A percentile compares a stretch with the other conserved stretches of the same genome.
Evolutionary conservation across 345 rosid species (phyloP).

Genomic region (Conringia planisiliqua): DNA sequence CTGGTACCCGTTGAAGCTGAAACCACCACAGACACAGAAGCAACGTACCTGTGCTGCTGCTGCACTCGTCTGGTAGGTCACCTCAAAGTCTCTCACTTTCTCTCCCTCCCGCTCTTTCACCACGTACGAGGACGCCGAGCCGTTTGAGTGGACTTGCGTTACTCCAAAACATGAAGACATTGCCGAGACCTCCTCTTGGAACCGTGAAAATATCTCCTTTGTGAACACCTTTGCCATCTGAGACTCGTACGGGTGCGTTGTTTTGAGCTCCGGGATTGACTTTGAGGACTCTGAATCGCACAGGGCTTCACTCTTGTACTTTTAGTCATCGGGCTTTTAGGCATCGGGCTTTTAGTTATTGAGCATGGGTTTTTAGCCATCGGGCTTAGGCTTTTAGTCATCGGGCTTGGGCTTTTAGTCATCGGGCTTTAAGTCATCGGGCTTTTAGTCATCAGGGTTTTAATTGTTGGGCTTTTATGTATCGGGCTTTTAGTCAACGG

Average conservation of each 20-base stretch:
- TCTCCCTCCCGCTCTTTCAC: constrained; percentile 62
- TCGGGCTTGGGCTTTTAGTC: too few relatives aligned
- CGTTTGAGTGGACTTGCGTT: constrained; percentile 51
- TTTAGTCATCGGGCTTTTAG: too few relatives aligned
- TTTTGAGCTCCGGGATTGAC: constrained; percentile 47
- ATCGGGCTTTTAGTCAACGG: too few relatives aligned
- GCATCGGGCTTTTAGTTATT: too few relatives aligned
- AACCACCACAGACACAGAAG: constrained; percentile 77
- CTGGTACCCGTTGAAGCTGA: constrained; percentile 68
- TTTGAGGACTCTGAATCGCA: constrained; percentile 54
- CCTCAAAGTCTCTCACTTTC: constrained; percentile 57
- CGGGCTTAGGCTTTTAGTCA: too few relatives aligned
- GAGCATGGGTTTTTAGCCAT: too few relatives aligned
- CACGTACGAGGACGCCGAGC: constrained; percentile 49
- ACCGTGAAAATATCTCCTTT: constrained; percentile 59
- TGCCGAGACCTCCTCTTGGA: constrained; percentile 66
- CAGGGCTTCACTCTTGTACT: constrained; percentile 51
- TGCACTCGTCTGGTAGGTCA: constrained; percentile 55
- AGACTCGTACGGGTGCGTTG: constrained; percentile 61
- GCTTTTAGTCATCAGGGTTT: too few relatives aligned
- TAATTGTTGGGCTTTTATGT: too few relatives aligned
- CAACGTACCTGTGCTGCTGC: constrained; percentile 55
- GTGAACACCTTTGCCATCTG: constrained; percentile 79
- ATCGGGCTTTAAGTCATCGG: too few relatives aligned
- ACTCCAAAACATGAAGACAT: constrained; percentile 70